Conservation (phyloP, 345 rosid genomes). For the Streptanthus diversifolius region DNA sequence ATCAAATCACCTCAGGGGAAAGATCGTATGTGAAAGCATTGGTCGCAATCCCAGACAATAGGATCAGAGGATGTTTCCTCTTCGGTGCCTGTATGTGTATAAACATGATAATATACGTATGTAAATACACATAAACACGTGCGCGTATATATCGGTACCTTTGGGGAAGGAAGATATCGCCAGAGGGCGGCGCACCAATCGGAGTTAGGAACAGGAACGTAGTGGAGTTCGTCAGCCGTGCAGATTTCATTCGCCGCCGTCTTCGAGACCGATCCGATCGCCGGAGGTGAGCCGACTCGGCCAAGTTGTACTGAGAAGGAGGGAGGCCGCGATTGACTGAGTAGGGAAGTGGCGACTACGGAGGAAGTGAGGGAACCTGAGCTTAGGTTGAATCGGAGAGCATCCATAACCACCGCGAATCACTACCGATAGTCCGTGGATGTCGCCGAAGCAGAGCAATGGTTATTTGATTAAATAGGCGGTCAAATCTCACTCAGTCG, state of each 20-base stretch:
- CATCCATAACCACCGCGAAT: conserved; percentile 19
- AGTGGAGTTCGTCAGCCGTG: conserved; percentile 94
- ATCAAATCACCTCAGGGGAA: conserved; percentile 52
- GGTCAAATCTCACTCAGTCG: conserved; percentile 6
- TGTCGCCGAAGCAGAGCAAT: conserved; percentile 11
- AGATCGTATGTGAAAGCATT: conserved; percentile 82
- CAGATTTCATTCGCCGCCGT: conserved; percentile 31
- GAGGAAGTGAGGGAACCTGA: conserved; percentile 33
- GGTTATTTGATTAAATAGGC: background rate
- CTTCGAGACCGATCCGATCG: background rate
- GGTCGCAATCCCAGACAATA: conserved; percentile 69
- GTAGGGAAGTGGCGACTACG: conserved; percentile 19
- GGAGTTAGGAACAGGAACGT: conserved; percentile 59
- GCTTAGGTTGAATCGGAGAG: conserved; percentile 41
- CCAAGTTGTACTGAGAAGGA: conserved; percentile 17
- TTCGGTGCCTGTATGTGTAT: conserved; percentile 39
- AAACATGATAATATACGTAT: background rate
- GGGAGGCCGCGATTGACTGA: background rate
- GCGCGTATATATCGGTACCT: conserved; percentile 16
- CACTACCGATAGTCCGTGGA: background rate
- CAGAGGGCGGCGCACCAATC: conserved; percentile 91
- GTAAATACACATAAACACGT: background rate
- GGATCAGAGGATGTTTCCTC: conserved; percentile 74
- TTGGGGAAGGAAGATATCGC: conserved; percentile 72
- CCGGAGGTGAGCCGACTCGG: conserved; percentile 10